A percentile compares a stretch with the other conserved stretches of the same genome.
These are phyloP conservation scores for Neonectria neomacrospora DNA, from an alignment of 2,329 filamentous ascomycete species.

Conservation along the genomic window DNA sequence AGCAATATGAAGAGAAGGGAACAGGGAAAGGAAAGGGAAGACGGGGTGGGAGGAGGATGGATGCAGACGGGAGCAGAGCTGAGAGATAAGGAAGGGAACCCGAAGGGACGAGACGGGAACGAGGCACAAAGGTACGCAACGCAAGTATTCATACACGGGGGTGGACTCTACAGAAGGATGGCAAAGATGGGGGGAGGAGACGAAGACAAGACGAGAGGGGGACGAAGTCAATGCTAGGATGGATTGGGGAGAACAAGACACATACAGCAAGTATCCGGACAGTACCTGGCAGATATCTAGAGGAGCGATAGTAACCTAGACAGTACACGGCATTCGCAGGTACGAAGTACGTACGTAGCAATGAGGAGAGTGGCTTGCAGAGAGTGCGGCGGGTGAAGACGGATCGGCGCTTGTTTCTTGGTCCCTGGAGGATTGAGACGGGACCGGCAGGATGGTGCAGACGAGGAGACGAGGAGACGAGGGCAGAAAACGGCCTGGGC, in stretches of 20 bases:
- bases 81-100: conserved; percentile 5
- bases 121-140: neutral
- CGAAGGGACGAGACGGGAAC: conserved; percentile 7
- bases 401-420: conserved; percentile 26
- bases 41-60: conserved; percentile 8
- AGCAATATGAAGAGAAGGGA: conserved; percentile 2
- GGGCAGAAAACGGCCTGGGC: too few species aligned
- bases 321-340: neutral
- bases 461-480: too few species aligned
- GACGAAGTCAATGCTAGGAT: conserved; percentile 23
- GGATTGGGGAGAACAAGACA: conserved; percentile 1
- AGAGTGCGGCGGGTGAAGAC: conserved; percentile 26
- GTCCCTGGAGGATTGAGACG: conserved; percentile 15
- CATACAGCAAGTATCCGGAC: neutral
- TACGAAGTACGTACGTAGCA: neutral
- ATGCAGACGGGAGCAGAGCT: neutral
- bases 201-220: neutral
- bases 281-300: neutral
- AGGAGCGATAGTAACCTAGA: neutral
- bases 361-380: neutral
- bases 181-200: conserved; percentile 2
- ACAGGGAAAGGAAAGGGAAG: neutral
- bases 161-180: conserved; percentile 12
- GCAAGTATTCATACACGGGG: conserved; percentile 18
- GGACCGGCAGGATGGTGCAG: conserved; percentile 3